Percentiles rank a stretch among this genome's conserved stretches.
Evolutionary conservation across 257 asterid genomes (phyloP).

Genomic region (Solanum etuberosum): DNA sequence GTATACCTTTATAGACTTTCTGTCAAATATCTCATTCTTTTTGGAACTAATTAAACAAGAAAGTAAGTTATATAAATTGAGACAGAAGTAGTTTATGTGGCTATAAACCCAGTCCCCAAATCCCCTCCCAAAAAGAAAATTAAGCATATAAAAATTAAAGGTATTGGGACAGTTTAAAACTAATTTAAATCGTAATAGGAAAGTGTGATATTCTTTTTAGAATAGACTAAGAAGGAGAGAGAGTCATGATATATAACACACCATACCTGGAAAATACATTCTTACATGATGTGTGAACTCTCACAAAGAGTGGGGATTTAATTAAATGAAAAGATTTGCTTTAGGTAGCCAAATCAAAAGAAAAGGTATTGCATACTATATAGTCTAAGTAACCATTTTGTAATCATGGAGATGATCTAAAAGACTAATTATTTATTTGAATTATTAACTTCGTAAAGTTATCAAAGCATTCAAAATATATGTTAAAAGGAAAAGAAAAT

Average conservation of each 20-base stretch:
- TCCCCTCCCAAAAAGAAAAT: not conserved
- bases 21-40: not conserved
- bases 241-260: not conserved
- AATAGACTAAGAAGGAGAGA: not conserved
- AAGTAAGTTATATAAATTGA: not conserved
- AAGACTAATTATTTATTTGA: not conserved
- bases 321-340: not conserved
- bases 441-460: not conserved
- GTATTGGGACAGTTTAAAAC: not conserved
- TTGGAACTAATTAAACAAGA: rapidly evolving
- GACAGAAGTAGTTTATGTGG: no score
- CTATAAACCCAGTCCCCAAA: not conserved
- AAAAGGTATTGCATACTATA: not conserved
- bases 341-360: not conserved
- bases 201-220: not conserved
- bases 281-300: not conserved
- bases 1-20: not conserved
- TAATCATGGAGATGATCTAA: not conserved
- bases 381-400: not conserved
- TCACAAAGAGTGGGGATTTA: not conserved
- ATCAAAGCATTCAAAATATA: not conserved
- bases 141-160: no score
- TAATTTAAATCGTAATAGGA: no score
- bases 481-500: not conserved
- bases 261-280: not conserved